phyloP scores from a whole-genome alignment of 176 grass and related monocot genomes.

The Musa acuminata region DNA sequence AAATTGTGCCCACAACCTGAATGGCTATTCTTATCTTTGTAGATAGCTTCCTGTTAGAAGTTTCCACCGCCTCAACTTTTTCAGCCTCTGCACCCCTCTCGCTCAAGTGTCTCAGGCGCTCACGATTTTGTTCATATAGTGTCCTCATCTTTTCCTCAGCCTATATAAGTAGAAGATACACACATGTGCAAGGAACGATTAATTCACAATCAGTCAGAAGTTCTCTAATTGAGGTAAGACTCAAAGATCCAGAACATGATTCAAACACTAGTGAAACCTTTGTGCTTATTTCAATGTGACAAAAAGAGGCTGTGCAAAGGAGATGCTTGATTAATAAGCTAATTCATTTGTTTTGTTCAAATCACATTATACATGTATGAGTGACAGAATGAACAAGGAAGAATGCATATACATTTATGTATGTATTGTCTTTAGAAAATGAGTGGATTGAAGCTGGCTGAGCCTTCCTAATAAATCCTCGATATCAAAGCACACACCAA shows the following conservation, averaged over 20 bases:
- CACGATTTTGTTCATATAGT: slow-evolving; percentile 27
- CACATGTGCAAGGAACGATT: background rate
- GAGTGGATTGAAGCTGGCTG: background rate
- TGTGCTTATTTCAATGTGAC: background rate
- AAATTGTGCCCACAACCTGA: slow-evolving; percentile 38
- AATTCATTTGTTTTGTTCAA: background rate
- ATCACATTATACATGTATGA: background rate
- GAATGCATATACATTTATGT: background rate
- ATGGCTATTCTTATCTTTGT: slow-evolving; percentile 43
- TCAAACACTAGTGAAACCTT: background rate
- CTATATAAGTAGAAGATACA: slow-evolving; percentile 20
- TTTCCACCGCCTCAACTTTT: slow-evolving; percentile 36
- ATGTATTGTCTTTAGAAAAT: background rate
- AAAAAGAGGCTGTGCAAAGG: background rate
- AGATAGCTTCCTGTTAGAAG: slow-evolving; percentile 35
- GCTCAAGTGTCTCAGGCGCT: slow-evolving; percentile 18
- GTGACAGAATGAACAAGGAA: background rate
- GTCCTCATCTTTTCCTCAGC: slow-evolving; percentile 43
- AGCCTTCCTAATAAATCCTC: no score
- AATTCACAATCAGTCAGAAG: background rate
- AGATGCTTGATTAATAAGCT: no score
- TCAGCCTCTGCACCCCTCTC: slow-evolving; percentile 35
- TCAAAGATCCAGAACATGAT: background rate
- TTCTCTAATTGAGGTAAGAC: background rate
- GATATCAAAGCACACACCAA: no score